Conservation (phyloP, 306 rosid species). For the Betula pendula region DNA sequence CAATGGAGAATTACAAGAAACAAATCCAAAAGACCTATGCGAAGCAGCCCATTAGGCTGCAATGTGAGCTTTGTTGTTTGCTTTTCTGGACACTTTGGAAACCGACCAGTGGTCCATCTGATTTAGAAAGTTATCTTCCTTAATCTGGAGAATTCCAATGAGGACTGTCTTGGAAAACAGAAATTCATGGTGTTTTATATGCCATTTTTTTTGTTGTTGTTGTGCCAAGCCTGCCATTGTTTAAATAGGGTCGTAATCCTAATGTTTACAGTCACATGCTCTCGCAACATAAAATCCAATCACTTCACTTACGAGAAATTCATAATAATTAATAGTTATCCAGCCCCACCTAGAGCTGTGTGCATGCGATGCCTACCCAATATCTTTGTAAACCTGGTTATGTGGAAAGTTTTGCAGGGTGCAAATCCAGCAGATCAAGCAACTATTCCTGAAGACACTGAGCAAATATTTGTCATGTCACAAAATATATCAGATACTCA, state of each 20-base stretch:
- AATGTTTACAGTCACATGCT: not conserved
- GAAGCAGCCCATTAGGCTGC: no score
- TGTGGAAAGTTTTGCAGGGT: slow-evolving; percentile 54
- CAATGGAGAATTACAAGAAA: no score
- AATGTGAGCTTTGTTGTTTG: no score
- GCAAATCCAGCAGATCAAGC: slow-evolving; percentile 63
- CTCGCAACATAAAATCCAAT: not conserved
- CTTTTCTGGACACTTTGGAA: no score
- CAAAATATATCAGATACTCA: slow-evolving; percentile 40
- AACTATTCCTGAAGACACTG: slow-evolving; percentile 60
- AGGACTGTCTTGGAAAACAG: not conserved
- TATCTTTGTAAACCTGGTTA: not conserved
- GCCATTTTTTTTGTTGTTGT: not conserved
- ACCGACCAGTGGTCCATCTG: no score
- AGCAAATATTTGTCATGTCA: slow-evolving; percentile 80
- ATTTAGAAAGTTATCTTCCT: not conserved
- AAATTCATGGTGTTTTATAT: not conserved
- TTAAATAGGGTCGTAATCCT: not conserved
- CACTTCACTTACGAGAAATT: not conserved
- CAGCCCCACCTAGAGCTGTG: not conserved
- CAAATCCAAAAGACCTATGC: no score
- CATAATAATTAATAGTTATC: not conserved
- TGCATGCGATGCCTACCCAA: slow-evolving; percentile 8
- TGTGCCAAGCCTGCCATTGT: not conserved
- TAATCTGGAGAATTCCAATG: not conserved